A percentile compares a stretch with the other conserved stretches of the same genome.
Conservation (phyloP, 1,139 yeast genomes). For the Saccharomyces uvarum region DNA sequence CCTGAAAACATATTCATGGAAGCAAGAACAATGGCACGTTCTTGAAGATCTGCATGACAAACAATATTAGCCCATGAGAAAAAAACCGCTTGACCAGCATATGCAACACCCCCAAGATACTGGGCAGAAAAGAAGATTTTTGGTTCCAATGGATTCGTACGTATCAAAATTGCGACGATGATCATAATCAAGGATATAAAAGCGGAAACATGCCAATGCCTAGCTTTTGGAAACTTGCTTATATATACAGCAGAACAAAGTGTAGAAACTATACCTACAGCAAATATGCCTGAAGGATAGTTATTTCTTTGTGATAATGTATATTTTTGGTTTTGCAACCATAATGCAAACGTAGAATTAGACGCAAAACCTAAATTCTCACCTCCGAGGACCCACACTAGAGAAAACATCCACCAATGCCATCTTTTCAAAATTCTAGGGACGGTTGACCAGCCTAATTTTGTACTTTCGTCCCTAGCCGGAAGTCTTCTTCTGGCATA, state of each 20-base stretch:
- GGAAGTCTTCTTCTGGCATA: constrained; percentile 38
- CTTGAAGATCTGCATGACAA: constrained; percentile 47
- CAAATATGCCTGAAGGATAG: constrained; percentile 52
- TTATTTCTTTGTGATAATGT: constrained; percentile 44
- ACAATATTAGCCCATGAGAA: constrained; percentile 57
- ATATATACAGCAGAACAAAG: constrained; percentile 42
- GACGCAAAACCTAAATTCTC: constrained; percentile 49
- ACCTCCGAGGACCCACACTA: constrained; percentile 54
- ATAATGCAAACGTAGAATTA: constrained; percentile 46
- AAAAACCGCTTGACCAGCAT: constrained; percentile 51
- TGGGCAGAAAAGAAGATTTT: constrained; percentile 45
- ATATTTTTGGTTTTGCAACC: constrained; percentile 41
- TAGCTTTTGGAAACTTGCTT: constrained; percentile 38
- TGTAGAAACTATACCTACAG: constrained; percentile 45
- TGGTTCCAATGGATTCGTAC: constrained; percentile 34
- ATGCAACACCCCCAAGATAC: constrained; percentile 45
- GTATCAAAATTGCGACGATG: constrained; percentile 40
- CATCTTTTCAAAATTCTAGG: constrained; percentile 46
- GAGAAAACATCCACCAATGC: constrained; percentile 53
- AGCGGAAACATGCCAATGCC: constrained; percentile 46
- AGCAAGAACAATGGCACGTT: constrained; percentile 50
- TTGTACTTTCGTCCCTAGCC: constrained; percentile 34
- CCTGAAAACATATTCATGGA: constrained; percentile 59
- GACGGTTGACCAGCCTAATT: constrained; percentile 39
- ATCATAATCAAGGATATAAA: constrained; percentile 38